phyloP scores from a whole-genome alignment of 2,329 filamentous ascomycete genomes.

The Aspergillus latus region DNA sequence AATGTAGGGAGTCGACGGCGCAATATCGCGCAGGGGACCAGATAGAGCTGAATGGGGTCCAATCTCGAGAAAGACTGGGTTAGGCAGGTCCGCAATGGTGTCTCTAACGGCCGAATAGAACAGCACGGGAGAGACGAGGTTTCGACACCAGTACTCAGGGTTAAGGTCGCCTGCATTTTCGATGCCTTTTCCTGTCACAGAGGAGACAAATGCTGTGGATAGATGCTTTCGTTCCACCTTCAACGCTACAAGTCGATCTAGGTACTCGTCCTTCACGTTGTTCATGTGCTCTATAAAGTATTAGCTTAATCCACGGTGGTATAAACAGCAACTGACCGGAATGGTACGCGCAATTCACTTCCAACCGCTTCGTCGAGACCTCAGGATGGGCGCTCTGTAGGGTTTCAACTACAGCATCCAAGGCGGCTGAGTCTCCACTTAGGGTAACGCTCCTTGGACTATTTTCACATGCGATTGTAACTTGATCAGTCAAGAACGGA shows the following conservation, averaged over 20 bases:
- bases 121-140: background rate
- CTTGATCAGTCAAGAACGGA: background rate
- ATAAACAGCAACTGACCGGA: background rate
- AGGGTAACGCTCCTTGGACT: background rate
- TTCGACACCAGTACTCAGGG: background rate
- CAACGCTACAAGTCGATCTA: no score
- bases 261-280: no score
- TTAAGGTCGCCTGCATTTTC: no score
- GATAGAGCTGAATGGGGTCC: slow-evolving; percentile 16
- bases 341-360: slow-evolving; percentile 4
- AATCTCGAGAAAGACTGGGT: slow-evolving; percentile 8
- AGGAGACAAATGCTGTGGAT: no score
- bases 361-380: background rate
- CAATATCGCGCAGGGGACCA: slow-evolving; percentile 10
- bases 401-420: background rate
- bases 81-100: background rate
- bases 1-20: background rate
- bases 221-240: no score
- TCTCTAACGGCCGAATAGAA: slow-evolving; percentile 5
- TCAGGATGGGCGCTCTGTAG: background rate
- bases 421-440: background rate
- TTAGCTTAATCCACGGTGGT: no score
- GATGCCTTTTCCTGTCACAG: no score
- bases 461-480: slow-evolving; percentile 5
- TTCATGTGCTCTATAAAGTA: no score